Conservation (phyloP, 768 basidiomycete genomes). For the Polyporus arcularius region DNA sequence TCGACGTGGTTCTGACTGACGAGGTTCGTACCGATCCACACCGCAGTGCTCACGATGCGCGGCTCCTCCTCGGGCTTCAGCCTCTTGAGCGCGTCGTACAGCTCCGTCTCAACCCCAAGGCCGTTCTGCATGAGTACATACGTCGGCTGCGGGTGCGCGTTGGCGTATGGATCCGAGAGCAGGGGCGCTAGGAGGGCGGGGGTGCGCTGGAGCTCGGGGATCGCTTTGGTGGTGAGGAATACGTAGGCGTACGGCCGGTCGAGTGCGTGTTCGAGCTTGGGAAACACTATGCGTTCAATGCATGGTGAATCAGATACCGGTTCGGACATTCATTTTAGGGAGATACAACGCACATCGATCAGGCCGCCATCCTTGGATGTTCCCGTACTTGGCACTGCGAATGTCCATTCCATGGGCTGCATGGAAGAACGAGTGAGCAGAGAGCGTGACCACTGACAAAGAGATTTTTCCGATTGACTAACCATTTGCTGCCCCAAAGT, state of each 20-base stretch:
- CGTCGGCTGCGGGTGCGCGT: constrained; percentile 50
- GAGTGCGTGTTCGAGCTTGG: constrained; percentile 57
- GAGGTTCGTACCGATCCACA: constrained; percentile 57
- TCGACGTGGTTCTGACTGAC: constrained; percentile 47
- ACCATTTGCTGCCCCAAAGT: constrained; percentile 60
- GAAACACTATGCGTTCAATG: constrained; percentile 48
- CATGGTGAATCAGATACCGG: background rate
- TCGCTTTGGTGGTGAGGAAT: constrained; percentile 66
- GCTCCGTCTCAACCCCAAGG: constrained; percentile 65
- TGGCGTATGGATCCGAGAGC: constrained; percentile 48
- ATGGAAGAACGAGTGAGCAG: background rate
- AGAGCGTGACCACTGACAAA: background rate
- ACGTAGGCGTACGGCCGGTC: constrained; percentile 66
- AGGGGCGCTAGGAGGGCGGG: constrained; percentile 57
- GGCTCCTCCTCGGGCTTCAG: constrained; percentile 45
- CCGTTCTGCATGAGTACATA: constrained; percentile 75
- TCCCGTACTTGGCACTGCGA: constrained; percentile 60
- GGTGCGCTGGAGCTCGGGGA: constrained; percentile 65
- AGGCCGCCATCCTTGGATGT: constrained; percentile 59
- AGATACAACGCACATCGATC: constrained; percentile 50
- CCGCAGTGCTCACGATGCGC: constrained; percentile 53
- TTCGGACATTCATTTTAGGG: no score
- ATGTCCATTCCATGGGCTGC: constrained; percentile 57
- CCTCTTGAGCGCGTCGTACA: constrained; percentile 52
- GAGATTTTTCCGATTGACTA: background rate